Evolutionary conservation across 139 green algal genomes (phyloP).

Genomic region (Tetratostichococcus sp.): DNA sequence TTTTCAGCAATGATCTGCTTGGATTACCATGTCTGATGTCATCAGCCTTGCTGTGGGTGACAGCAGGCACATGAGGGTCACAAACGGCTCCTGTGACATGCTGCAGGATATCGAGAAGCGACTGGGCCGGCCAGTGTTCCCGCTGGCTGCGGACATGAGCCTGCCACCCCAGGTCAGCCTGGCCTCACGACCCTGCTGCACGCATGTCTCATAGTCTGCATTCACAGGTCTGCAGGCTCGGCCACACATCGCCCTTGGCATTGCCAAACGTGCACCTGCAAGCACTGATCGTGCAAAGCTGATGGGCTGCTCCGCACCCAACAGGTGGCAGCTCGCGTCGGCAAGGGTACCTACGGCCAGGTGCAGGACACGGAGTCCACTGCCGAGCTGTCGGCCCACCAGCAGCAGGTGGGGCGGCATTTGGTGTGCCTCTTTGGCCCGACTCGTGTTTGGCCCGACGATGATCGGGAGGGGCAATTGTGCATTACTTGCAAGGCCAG

Average conservation of each 20-base stretch:
- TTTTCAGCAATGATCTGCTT: neutral
- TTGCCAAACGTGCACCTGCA: too few relatives aligned
- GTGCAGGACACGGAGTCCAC: constrained; percentile 15
- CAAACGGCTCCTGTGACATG: neutral
- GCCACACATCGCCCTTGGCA: too few relatives aligned
- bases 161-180: constrained; percentile 48
- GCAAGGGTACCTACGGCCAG: constrained; percentile 29
- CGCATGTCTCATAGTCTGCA: neutral
- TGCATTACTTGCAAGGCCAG: too few relatives aligned
- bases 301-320: too few relatives aligned
- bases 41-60: neutral
- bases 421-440: too few relatives aligned
- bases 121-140: constrained; percentile 35
- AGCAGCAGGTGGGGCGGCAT: neutral
- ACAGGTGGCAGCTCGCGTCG: constrained; percentile 4
- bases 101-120: constrained; percentile 61
- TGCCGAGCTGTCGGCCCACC: neutral
- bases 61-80: neutral
- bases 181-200: neutral
- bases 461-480: too few relatives aligned
- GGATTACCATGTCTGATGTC: neutral
- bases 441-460: too few relatives aligned
- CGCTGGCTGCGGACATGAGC: constrained; percentile 51
- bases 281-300: too few relatives aligned
- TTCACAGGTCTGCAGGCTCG: too few relatives aligned